A percentile compares a stretch with the other conserved stretches of the same genome.
Evolutionary conservation across 179 eudicot genomes (phyloP).

Genomic region (Gypsophila paniculata): DNA sequence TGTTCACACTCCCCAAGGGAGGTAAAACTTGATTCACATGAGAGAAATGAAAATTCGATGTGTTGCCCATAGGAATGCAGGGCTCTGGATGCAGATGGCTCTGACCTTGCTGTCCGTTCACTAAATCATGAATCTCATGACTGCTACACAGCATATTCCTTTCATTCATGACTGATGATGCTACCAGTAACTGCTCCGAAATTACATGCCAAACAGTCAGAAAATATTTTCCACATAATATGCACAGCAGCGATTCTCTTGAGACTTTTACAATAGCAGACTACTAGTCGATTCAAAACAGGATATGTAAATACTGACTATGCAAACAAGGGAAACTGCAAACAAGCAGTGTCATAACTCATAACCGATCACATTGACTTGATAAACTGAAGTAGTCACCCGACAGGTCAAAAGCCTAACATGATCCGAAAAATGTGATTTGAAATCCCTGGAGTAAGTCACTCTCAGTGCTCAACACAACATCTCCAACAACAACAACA

Average conservation of each 20-base stretch:
- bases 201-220: conserved; percentile 2
- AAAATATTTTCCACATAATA: neutral
- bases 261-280: neutral
- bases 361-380: neutral
- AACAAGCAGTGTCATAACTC: neutral
- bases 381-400: neutral
- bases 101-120: conserved; percentile 51
- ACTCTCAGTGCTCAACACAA: neutral
- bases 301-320: neutral
- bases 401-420: neutral
- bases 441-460: neutral
- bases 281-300: neutral
- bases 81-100: conserved; percentile 58
- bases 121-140: conserved; percentile 42
- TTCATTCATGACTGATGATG: conserved; percentile 32
- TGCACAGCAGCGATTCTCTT: neutral
- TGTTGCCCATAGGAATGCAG: conserved; percentile 42
- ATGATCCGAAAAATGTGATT: neutral
- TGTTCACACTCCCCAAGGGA: conserved; percentile 41
- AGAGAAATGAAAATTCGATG: conserved; percentile 45
- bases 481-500: too few species aligned
- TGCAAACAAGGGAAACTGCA: neutral
- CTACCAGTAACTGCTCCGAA: conserved; percentile 24
- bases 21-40: conserved; percentile 42
- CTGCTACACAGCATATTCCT: conserved; percentile 54